A percentile compares a stretch with the other conserved stretches of the same genome.
These are phyloP conservation scores for Aspergillus viridinutans DNA, from an alignment of 2,329 filamentous ascomycete species.

Conservation along the genomic window DNA sequence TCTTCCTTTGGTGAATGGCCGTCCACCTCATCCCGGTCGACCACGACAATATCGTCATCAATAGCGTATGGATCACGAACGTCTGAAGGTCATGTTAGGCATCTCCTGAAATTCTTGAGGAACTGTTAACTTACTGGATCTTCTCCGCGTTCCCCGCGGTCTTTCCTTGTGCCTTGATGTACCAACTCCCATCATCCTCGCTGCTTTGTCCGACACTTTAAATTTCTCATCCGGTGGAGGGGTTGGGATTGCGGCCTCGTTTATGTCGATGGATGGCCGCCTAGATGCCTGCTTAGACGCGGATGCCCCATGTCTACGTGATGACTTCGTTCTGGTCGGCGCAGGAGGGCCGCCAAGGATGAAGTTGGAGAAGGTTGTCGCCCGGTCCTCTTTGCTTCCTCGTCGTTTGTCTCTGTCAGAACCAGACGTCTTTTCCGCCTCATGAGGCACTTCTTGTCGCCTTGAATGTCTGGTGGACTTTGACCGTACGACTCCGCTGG, in stretches of 20 bases:
- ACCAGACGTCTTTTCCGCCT: slow-evolving; percentile 61
- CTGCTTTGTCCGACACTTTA: slow-evolving; percentile 69
- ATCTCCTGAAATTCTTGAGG: slow-evolving; percentile 1
- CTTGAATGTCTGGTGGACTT: slow-evolving; percentile 57
- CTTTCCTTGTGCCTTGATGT: slow-evolving; percentile 44
- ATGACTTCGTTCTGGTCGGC: slow-evolving; percentile 59
- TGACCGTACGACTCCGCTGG: slow-evolving; percentile 47
- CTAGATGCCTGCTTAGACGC: slow-evolving; percentile 56
- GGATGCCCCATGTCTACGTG: slow-evolving; percentile 56
- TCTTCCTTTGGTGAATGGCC: slow-evolving; percentile 28
- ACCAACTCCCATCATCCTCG: slow-evolving; percentile 66
- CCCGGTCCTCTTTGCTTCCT: slow-evolving; percentile 53
- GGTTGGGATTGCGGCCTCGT: slow-evolving; percentile 60
- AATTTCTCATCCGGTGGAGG: slow-evolving; percentile 67
- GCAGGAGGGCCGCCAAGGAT: slow-evolving; percentile 63
- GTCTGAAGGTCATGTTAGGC: slow-evolving; percentile 11
- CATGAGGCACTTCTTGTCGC: slow-evolving; percentile 56
- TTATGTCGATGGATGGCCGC: slow-evolving; percentile 64
- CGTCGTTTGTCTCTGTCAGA: slow-evolving; percentile 65
- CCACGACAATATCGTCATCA: slow-evolving; percentile 60
- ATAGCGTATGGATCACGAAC: slow-evolving; percentile 58
- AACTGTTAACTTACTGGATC: slow-evolving; percentile 26
- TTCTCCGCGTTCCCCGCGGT: slow-evolving; percentile 51
- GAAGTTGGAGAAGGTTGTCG: slow-evolving; percentile 55
- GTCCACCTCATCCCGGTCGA: slow-evolving; percentile 47